Evolutionary conservation across 2,329 filamentous ascomycete genomes (phyloP).

Genomic region (Aspergillus fumigatiaffinis): DNA sequence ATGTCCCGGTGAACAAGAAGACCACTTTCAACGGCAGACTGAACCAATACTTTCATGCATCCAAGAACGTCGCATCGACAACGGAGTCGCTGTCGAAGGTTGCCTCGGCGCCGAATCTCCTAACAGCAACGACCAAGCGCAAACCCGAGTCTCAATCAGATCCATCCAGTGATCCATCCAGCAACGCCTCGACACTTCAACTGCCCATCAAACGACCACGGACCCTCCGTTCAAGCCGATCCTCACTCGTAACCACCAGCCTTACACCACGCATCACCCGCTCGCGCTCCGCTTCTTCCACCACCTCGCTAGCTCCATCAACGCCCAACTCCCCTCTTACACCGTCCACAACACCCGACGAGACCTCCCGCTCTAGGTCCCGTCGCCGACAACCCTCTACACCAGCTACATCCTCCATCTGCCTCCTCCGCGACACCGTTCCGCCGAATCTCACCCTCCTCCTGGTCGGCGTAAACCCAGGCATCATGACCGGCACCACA

Average conservation of each 20-base stretch:
- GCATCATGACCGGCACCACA: conserved; percentile 43
- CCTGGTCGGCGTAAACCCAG: conserved; percentile 49
- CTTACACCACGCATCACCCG: conserved; percentile 12
- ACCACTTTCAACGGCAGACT: conserved; percentile 36
- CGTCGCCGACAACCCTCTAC: conserved; percentile 13
- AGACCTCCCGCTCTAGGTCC: conserved; percentile 4
- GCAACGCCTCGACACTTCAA: background rate
- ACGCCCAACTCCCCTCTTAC: conserved; percentile 1
- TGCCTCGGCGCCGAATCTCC: background rate
- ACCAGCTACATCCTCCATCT: conserved; percentile 16
- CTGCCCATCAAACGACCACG: conserved; percentile 15
- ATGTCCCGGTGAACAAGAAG: conserved; percentile 30
- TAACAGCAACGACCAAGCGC: background rate
- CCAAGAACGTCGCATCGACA: background rate
- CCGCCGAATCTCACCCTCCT: conserved; percentile 43
- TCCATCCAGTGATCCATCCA: background rate
- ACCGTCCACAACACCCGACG: conserved; percentile 5
- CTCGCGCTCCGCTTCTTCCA: conserved; percentile 11
- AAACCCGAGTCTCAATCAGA: background rate
- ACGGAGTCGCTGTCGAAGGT: background rate
- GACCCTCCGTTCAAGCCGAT: background rate
- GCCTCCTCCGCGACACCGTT: conserved; percentile 45
- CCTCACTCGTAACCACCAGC: background rate
- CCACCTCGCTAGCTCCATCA: conserved; percentile 1
- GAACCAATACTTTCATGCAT: conserved; percentile 29